These are phyloP conservation scores for Hypoxylon lienhwacheense DNA, from an alignment of 495 filamentous ascomycete genomes.

Conservation along the genomic window DNA sequence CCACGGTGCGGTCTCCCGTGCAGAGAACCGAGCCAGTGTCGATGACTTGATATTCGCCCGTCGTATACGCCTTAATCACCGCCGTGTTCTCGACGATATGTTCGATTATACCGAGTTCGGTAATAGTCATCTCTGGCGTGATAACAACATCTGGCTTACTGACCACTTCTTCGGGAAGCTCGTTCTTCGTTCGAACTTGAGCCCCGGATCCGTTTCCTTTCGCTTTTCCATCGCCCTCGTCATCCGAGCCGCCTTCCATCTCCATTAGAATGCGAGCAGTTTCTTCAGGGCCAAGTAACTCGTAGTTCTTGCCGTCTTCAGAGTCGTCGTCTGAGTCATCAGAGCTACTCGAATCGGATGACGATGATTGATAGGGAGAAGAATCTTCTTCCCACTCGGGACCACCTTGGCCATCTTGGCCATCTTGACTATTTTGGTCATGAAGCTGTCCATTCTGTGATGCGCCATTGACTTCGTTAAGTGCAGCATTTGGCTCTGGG, in stretches of 20 bases:
- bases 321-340: constrained; percentile 62
- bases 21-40: constrained; percentile 83
- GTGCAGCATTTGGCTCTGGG: constrained; percentile 4
- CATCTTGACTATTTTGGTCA: constrained; percentile 24
- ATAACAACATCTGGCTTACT: constrained; percentile 74
- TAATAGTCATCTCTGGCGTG: constrained; percentile 72
- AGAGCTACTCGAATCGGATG: constrained; percentile 54
- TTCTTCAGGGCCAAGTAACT: constrained; percentile 73
- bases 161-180: constrained; percentile 65
- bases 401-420: constrained; percentile 27
- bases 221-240: constrained; percentile 62
- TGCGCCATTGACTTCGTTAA: constrained; percentile 9
- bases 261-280: constrained; percentile 80
- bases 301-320: constrained; percentile 70
- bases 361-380: constrained; percentile 57
- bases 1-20: constrained; percentile 68
- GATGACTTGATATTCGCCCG: constrained; percentile 80
- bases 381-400: constrained; percentile 65
- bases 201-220: constrained; percentile 40
- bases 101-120: constrained; percentile 70
- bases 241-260: constrained; percentile 68
- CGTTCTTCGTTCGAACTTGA: constrained; percentile 70
- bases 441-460: constrained; percentile 16
- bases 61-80: constrained; percentile 75
- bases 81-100: constrained; percentile 72